Conservation (phyloP, 306 rosid genomes). For the Dicorynia guianensis region DNA sequence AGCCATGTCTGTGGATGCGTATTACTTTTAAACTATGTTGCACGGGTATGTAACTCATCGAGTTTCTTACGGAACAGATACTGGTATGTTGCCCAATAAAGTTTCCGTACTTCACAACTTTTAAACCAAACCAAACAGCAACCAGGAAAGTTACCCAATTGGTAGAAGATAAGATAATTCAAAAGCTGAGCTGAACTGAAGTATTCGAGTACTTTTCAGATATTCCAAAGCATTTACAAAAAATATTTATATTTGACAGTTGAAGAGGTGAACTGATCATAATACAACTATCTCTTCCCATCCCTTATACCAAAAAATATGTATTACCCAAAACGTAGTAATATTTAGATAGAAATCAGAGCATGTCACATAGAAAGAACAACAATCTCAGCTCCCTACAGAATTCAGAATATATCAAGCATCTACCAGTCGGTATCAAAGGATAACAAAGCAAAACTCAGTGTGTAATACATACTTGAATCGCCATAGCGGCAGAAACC, state of each 20-base stretch:
- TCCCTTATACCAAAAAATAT: background rate
- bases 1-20: too few species aligned
- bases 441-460: constrained; percentile 30
- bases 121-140: too few species aligned
- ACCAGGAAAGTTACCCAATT: too few species aligned
- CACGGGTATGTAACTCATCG: too few species aligned
- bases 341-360: background rate
- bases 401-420: background rate
- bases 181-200: background rate
- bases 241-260: constrained; percentile 3
- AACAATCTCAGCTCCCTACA: background rate
- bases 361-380: background rate
- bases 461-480: constrained; percentile 46
- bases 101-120: too few species aligned
- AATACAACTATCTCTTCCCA: background rate
- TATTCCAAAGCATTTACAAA: constrained; percentile 17
- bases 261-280: constrained; percentile 1
- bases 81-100: too few species aligned
- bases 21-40: too few species aligned
- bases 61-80: too few species aligned
- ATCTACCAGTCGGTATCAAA: constrained; percentile 18
- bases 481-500: constrained; percentile 51
- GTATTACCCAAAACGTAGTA: background rate
- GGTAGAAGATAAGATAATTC: background rate
- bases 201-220: background rate